These are phyloP conservation scores for Entoloma clypeatum DNA, from an alignment of 1,284 basidiomycete genomes.

Conservation along the genomic window DNA sequence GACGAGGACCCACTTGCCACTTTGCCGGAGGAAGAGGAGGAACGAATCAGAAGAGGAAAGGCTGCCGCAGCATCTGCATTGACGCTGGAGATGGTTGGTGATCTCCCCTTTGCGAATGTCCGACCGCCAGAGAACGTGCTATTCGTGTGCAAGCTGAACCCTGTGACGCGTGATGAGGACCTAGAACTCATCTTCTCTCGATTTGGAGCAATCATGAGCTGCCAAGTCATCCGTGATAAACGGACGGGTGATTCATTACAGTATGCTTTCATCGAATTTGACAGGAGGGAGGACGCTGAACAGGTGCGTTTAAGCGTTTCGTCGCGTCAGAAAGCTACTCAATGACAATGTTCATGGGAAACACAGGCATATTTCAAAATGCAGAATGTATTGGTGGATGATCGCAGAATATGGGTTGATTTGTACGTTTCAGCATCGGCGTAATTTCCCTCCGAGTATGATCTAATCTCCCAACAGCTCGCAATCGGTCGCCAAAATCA, in stretches of 20 bases:
- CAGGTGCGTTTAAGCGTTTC: slow-evolving; percentile 48
- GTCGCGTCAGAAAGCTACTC: neutral
- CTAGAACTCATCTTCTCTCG: slow-evolving; percentile 96
- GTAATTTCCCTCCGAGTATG: slow-evolving; percentile 8
- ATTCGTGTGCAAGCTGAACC: slow-evolving; percentile 98
- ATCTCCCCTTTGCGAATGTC: slow-evolving; percentile 96
- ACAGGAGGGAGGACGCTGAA: slow-evolving; percentile 88
- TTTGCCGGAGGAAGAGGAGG: slow-evolving; percentile 80
- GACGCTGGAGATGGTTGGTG: slow-evolving; percentile 99
- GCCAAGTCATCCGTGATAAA: slow-evolving; percentile 95
- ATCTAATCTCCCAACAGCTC: slow-evolving; percentile 48
- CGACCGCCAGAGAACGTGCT: slow-evolving; percentile 97
- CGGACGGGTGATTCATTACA: slow-evolving; percentile 95
- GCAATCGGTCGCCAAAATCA: slow-evolving; percentile 82
- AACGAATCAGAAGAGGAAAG: slow-evolving; percentile 72
- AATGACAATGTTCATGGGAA: slow-evolving; percentile 9
- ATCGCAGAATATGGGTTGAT: slow-evolving; percentile 98
- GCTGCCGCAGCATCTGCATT: slow-evolving; percentile 91
- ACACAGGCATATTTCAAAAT: slow-evolving; percentile 99
- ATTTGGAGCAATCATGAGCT: slow-evolving; percentile 94
- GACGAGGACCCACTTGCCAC: slow-evolving; percentile 83
- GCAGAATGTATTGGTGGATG: slow-evolving; percentile 99
- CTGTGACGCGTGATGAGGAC: slow-evolving; percentile 94
- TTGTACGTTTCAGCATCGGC: slow-evolving; percentile 53
- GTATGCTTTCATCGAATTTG: slow-evolving; percentile 99